Percentiles rank a stretch among this genome's conserved stretches.
These are phyloP conservation scores for Furcasterigmium furcatum DNA, from an alignment of 2,329 filamentous ascomycete genomes.

Conservation along the genomic window DNA sequence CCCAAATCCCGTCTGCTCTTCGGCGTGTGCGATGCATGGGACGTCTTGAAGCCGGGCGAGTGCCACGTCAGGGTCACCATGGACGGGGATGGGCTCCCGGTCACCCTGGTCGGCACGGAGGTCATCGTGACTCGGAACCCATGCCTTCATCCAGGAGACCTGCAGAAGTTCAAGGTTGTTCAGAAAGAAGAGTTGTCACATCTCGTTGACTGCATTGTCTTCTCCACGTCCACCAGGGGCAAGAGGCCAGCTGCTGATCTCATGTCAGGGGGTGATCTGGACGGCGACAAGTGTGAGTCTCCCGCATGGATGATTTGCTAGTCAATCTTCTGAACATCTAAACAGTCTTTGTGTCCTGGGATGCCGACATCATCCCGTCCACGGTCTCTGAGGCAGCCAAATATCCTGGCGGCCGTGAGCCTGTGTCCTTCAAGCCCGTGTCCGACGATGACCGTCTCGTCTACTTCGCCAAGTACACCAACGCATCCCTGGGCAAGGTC, in stretches of 20 bases:
- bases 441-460: slow-evolving; percentile 32
- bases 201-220: slow-evolving; percentile 36
- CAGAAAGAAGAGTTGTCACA: slow-evolving; percentile 28
- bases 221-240: slow-evolving; percentile 24
- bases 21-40: slow-evolving; percentile 32
- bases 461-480: slow-evolving; percentile 35
- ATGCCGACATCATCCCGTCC: slow-evolving; percentile 31
- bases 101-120: slow-evolving; percentile 27
- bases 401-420: slow-evolving; percentile 34
- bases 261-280: slow-evolving; percentile 38
- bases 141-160: slow-evolving; percentile 36
- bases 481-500: slow-evolving; percentile 30
- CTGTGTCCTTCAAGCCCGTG: slow-evolving; percentile 27
- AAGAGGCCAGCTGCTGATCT: slow-evolving; percentile 32
- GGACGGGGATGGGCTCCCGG: slow-evolving; percentile 26
- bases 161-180: slow-evolving; percentile 36
- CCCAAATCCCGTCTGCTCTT: slow-evolving; percentile 32
- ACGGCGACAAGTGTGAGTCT: slow-evolving; percentile 34
- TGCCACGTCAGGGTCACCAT: slow-evolving; percentile 32
- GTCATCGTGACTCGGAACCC: slow-evolving; percentile 37
- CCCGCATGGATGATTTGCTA: background rate
- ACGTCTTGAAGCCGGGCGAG: slow-evolving; percentile 29
- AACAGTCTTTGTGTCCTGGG: slow-evolving; percentile 37
- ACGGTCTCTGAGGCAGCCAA: slow-evolving; percentile 29
- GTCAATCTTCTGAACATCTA: background rate